phyloP scores from a whole-genome alignment of 169 alveolate species.

The Plasmodium chabaudi region DNA sequence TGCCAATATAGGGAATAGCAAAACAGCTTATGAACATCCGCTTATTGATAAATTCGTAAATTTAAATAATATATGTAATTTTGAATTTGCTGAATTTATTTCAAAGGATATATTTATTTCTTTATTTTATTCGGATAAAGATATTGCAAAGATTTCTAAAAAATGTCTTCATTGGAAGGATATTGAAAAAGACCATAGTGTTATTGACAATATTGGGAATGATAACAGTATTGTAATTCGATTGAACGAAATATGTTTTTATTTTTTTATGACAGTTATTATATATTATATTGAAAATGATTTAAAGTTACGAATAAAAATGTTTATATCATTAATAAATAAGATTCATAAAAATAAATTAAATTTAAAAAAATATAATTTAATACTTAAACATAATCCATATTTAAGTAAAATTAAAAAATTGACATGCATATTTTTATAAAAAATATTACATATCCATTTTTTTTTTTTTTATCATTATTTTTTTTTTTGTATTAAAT shows the following conservation, averaged over 20 bases:
- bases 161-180: conserved; percentile 4
- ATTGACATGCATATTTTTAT: conserved; percentile 25
- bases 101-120: conserved; percentile 33
- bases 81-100: conserved; percentile 13
- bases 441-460: neutral
- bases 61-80: conserved; percentile 39
- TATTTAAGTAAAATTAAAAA: conserved; percentile 41
- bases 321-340: conserved; percentile 12
- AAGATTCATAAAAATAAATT: neutral
- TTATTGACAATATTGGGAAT: no score
- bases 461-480: neutral
- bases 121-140: conserved; percentile 15
- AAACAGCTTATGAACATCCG: no score
- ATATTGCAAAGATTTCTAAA: conserved; percentile 22
- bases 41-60: neutral
- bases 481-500: neutral
- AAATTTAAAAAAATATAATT: conserved; percentile 33
- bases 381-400: conserved; percentile 33
- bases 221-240: neutral
- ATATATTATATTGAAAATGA: conserved; percentile 59
- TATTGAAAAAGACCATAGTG: neutral
- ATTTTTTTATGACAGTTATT: conserved; percentile 50
- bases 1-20: no score
- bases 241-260: conserved; percentile 21
- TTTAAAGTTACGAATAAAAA: conserved; percentile 20